Percentiles rank a stretch among this genome's conserved stretches.
Conservation (phyloP, 225 moss, liverwort and hornwort genomes). For the Polytrichum commune region DNA sequence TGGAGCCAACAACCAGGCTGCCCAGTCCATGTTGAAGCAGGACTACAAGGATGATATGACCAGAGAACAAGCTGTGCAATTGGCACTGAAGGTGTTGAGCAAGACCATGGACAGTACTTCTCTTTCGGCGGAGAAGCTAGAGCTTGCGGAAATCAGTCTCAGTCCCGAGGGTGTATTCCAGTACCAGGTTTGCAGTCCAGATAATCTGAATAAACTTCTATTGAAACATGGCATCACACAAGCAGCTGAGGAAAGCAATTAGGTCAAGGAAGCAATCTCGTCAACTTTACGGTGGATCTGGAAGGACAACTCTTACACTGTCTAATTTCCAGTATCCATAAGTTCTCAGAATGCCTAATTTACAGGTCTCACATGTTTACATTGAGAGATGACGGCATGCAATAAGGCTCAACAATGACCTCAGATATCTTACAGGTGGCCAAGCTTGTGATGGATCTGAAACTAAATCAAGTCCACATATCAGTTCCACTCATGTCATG, state of each 20-base stretch:
- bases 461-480: too few relatives aligned
- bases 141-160: slow-evolving; percentile 77
- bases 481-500: too few relatives aligned
- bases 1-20: slow-evolving; percentile 80
- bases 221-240: slow-evolving; percentile 81
- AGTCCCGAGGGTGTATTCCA: slow-evolving; percentile 62
- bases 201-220: slow-evolving; percentile 65
- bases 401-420: too few relatives aligned
- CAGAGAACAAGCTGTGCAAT: slow-evolving; percentile 75
- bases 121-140: slow-evolving; percentile 75
- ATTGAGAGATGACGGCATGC: too few relatives aligned
- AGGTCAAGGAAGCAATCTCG: slow-evolving; percentile 7
- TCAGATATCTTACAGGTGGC: too few relatives aligned
- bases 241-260: slow-evolving; percentile 46
- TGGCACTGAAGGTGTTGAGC: slow-evolving; percentile 75
- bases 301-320: neutral
- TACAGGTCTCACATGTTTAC: too few relatives aligned
- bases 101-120: slow-evolving; percentile 90
- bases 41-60: slow-evolving; percentile 80
- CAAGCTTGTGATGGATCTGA: too few relatives aligned
- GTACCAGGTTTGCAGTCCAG: slow-evolving; percentile 60
- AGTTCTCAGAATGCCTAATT: too few relatives aligned
- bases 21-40: slow-evolving; percentile 84
- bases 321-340: too few relatives aligned
- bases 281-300: neutral